phyloP scores from a whole-genome alignment of 805 yeast species.

The Hanseniaspora occidentalis region DNA sequence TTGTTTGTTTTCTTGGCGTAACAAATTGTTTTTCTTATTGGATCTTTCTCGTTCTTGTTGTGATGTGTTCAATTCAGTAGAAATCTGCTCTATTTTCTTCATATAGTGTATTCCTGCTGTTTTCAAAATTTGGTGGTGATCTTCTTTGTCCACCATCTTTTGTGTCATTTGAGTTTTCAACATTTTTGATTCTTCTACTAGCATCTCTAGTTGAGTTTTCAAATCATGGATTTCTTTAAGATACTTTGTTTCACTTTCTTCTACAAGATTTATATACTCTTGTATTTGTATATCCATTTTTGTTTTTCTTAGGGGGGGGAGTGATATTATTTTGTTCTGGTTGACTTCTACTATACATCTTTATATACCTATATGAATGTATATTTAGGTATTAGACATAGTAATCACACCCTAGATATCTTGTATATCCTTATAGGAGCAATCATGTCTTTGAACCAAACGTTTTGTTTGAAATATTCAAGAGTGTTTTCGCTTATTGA shows the following conservation, averaged over 20 bases:
- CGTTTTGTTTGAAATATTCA: constrained; percentile 1
- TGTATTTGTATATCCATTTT: background rate
- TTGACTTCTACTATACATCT: background rate
- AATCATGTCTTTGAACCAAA: constrained; percentile 5
- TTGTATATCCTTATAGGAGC: constrained; percentile 6
- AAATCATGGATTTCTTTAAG: background rate
- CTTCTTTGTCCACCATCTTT: too few species aligned
- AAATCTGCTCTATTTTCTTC: too few species aligned
- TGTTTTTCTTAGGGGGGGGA: background rate
- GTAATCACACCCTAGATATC: background rate
- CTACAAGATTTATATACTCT: background rate
- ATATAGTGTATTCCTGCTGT: background rate
- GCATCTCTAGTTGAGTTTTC: background rate
- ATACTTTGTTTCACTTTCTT: background rate
- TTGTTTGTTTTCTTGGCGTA: too few species aligned
- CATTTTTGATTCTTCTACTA: too few species aligned
- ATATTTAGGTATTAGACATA: background rate
- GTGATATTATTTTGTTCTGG: background rate
- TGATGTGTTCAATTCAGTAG: too few species aligned
- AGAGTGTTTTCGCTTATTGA: background rate
- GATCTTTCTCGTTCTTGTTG: too few species aligned
- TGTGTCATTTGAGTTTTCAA: too few species aligned
- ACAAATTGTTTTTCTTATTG: too few species aligned
- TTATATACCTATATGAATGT: background rate
- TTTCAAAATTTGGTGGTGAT: background rate